Base-by-base conservation (phyloP, 1,139 yeast species). In the Yamadazyma sp. region DNA sequence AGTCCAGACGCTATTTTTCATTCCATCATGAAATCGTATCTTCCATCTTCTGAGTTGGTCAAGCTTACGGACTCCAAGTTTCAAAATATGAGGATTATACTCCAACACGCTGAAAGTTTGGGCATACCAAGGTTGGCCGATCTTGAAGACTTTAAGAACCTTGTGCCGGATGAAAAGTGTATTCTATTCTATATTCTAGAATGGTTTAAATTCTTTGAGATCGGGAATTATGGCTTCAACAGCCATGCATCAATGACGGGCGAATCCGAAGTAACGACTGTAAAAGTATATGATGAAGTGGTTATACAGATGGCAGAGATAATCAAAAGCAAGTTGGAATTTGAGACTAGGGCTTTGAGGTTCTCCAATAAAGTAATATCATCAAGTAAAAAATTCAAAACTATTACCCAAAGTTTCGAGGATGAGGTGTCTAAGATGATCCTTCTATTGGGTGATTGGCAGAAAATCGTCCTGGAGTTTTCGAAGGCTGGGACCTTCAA, bases 101-200 rank as follows among this genome's bases (percentile, higher is more conserved):
- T 65, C 16, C 41, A 45, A 4, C 54, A 50, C 40, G 56, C 64
- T 4, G 56, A 55, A 17, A 69, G 75, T 40, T 69, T 80, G 18
- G 78, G 78, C 0, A 77, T 83, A 30, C 79, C 83, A 0, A 72
- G 65, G 39, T 60, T 82, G 34, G 68, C 80, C n/a, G 86, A 81
- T 42, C 73, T 71, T 1, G 84, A 79, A 33, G 87, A 82, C 57
- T 72, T 83, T 42, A 66, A 66, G 36, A 64, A 67, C 11, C 54
- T 64, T 17, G 69, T 66, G 18, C 85, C 85, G 0, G 88, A 83
- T 50, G 89, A 83, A 51, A 75, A 80, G 47, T 75, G 83, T 33
- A 66, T 83, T n/a, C 70, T 83, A 51, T 75, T 83, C 14, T 82
- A 79, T 53, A 62, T 81, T n/a, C 73, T 83, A 18, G 80, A 81